phyloP scores from a whole-genome alignment of 306 rosid genomes.

The Cucumis melo region DNA sequence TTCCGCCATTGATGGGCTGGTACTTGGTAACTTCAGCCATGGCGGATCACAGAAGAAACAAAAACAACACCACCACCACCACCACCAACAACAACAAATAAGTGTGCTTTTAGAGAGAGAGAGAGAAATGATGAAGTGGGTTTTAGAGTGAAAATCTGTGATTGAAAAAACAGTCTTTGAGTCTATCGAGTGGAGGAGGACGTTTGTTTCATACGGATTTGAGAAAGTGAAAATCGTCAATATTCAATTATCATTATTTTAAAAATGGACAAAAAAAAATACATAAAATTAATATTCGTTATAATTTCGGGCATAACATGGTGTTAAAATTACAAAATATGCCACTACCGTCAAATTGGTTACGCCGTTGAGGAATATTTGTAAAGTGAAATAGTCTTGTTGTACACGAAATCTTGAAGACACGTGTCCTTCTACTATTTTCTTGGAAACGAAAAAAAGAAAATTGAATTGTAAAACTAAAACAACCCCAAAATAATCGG shows the following conservation, averaged over 20 bases:
- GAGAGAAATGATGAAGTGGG: not conserved
- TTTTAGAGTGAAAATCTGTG: not conserved
- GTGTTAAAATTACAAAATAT: not conserved
- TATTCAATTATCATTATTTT: not conserved
- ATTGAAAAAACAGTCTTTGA: not conserved
- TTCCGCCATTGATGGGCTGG: slow-evolving; percentile 27
- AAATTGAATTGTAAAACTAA: not conserved
- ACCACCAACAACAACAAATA: too few relatives aligned
- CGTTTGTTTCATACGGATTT: slow-evolving; percentile 13
- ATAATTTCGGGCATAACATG: not conserved
- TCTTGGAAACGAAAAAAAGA: not conserved
- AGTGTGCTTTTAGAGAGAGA: not conserved
- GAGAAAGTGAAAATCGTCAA: not conserved
- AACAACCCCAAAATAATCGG: not conserved
- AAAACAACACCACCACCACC: not conserved
- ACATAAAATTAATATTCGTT: too few relatives aligned
- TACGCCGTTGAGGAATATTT: slow-evolving; percentile 2
- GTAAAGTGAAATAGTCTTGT: not conserved
- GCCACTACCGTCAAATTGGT: not conserved
- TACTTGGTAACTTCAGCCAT: slow-evolving; percentile 74
- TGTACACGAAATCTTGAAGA: not conserved
- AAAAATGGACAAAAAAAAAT: too few relatives aligned
- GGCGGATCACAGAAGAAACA: slow-evolving; percentile 1
- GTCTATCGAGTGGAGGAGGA: slow-evolving; percentile 11
- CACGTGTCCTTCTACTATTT: not conserved